phyloP scores from a whole-genome alignment of 352 stramenopile species.

The Globisporangium nagaii region DNA sequence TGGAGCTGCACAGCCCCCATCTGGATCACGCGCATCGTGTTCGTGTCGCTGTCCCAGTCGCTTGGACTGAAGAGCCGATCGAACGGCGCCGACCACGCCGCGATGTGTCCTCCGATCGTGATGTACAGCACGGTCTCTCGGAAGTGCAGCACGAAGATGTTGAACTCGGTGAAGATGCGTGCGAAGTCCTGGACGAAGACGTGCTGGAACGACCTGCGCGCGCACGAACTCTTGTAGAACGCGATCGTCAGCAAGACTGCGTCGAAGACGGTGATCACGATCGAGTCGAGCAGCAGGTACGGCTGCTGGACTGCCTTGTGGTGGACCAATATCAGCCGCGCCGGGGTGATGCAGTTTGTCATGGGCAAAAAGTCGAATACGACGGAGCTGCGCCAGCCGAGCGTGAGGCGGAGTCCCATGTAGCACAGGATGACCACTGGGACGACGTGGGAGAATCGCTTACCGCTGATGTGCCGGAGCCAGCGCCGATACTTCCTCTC shows the following conservation, averaged over 20 bases:
- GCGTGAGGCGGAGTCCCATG: conserved; percentile 15
- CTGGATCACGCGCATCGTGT: conserved; percentile 10
- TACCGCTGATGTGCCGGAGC: conserved; percentile 1
- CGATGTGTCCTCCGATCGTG: conserved; percentile 24
- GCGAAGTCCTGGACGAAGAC: conserved; percentile 38
- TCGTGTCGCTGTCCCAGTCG: conserved; percentile 1
- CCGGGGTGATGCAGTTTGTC: conserved; percentile 29
- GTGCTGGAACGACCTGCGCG: conserved; percentile 21
- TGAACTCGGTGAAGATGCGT: conserved; percentile 33
- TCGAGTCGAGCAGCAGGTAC: conserved; percentile 12
- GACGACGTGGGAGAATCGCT: conserved; percentile 4
- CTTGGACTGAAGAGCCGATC: conserved; percentile 15
- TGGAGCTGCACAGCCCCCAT: conserved; percentile 22
- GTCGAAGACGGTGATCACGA: conserved; percentile 22
- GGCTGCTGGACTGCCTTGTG: conserved; percentile 9
- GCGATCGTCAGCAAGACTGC: conserved; percentile 15
- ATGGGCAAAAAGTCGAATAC: conserved; percentile 38
- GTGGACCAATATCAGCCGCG: conserved; percentile 14
- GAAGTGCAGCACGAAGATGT: conserved; percentile 38
- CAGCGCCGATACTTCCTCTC: conserved; percentile 1
- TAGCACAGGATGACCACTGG: conserved; percentile 18
- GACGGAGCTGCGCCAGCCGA: conserved; percentile 22
- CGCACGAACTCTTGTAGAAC: conserved; percentile 19
- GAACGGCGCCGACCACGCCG: conserved; percentile 25
- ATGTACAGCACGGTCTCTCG: conserved; percentile 22